A percentile compares a stretch with the other conserved stretches of the same genome.
Conservation (phyloP, 805 yeast species). For the Kazachstania psychrophila region DNA sequence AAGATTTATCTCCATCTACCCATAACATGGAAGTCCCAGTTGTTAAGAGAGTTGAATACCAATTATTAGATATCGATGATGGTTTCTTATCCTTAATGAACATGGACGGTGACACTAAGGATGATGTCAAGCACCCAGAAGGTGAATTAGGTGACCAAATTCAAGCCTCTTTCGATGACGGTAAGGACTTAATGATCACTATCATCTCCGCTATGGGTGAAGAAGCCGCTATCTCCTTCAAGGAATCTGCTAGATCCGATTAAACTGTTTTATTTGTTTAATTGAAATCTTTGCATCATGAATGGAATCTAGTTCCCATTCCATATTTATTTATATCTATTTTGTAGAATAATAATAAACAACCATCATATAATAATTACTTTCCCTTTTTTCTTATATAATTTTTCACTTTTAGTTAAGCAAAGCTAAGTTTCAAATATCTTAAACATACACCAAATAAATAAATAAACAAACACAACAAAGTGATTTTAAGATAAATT, state of each 20-base stretch:
- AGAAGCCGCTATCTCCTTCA: conserved; percentile 96
- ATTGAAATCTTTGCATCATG: no score
- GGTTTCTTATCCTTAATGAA: conserved; percentile 94
- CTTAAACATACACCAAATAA: no score
- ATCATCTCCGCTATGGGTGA: conserved; percentile 97
- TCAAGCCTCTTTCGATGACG: conserved; percentile 88
- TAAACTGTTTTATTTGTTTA: no score
- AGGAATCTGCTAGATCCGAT: conserved; percentile 81
- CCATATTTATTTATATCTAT: no score
- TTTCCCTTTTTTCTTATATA: no score
- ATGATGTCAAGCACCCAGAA: conserved; percentile 94
- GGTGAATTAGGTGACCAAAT: conserved; percentile 91
- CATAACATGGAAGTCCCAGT: conserved; percentile 99
- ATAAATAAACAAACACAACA: no score
- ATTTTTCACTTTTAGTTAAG: no score
- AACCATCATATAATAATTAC: no score
- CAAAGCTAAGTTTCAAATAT: no score
- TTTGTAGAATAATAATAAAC: no score
- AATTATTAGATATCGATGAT: conserved; percentile 93
- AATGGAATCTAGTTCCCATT: no score
- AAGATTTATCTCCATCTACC: conserved; percentile 98
- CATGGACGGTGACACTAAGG: conserved; percentile 95
- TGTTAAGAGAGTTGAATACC: conserved; percentile 89
- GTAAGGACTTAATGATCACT: conserved; percentile 92
- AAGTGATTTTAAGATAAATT: no score